Evolutionary conservation across 345 rosid genomes (phyloP), one percentile per base, ranked within the genome.

Genomic region (Citrus maxima): DNA sequence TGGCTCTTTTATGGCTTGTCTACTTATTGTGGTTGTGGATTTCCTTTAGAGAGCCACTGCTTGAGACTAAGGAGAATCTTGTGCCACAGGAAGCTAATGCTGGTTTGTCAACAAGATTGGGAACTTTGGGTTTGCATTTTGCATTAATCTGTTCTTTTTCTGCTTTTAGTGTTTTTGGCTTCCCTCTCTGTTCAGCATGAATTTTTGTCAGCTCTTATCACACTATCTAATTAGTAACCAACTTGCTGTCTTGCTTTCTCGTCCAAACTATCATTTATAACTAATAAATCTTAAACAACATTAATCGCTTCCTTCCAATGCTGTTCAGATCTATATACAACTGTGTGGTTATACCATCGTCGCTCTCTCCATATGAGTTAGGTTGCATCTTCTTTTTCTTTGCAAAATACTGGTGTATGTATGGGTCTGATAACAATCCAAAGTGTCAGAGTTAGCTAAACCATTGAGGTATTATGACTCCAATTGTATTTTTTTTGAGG

Each of bases 1-100:
- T 93, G 97, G 83, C 95, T 80, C 60, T 90, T 76, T 86, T 84
- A 18, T 93, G 95, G 95, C 83, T 93, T 74, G 5, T 89, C 25
- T 93, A 87, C 81, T 81, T 91, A 54, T 61, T 88, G 56, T 87
- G 93, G 89, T 55, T 91, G 81, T 88, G 89, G 83, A 69, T 90
- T 73, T 88, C 83, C 62, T 93, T 93, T 80, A 85, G 75, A 83
- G 97, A 93, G 78, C 97, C 95, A 54, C 56, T 73, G 58, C 86
- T 1, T 34, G 88, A 81, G 54, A 73, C 54, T 49, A 86, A 80
- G 72, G 89, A 79, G 80, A 80, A 68, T 68, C 77, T 42, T 40
- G n/a, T 42, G 24, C 75, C 74, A 4, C 76, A 77, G 73, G 83
- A 83, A 79, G 79, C 86, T 62, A 86, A 81, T 82, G 62, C 82